Evolutionary conservation across 257 asterid species (phyloP).

Genomic region (Echium plantagineum): DNA sequence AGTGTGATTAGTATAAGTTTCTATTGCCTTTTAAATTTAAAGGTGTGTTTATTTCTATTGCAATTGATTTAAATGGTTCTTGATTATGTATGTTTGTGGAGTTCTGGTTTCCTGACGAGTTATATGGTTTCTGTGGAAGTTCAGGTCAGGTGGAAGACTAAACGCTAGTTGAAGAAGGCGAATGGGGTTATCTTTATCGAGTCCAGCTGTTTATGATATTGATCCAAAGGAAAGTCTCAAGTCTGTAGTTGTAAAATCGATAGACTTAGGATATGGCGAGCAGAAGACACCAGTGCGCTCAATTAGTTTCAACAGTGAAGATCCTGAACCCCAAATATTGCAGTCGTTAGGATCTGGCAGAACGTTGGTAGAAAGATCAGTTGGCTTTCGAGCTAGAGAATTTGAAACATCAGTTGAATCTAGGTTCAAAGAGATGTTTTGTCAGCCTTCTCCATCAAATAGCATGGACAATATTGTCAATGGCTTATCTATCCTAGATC

Average conservation of each 20-base stretch:
- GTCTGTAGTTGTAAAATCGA: slow-evolving; percentile 13
- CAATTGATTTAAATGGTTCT: not conserved
- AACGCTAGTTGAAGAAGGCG: slow-evolving; percentile 13
- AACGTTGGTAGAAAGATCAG: not conserved
- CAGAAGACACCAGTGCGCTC: not conserved
- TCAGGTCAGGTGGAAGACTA: not conserved
- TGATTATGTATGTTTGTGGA: not conserved
- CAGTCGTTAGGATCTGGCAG: slow-evolving; percentile 2
- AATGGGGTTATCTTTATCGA: slow-evolving; percentile 28
- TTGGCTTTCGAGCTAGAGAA: slow-evolving; percentile 16
- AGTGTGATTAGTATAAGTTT: not conserved
- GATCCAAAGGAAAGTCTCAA: slow-evolving; percentile 17
- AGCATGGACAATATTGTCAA: not conserved
- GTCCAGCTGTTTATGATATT: slow-evolving; percentile 7
- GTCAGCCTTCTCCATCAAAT: not conserved
- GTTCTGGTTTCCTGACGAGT: not conserved
- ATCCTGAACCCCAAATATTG: not conserved
- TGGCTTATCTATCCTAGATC: not conserved
- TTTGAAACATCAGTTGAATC: slow-evolving; percentile 1
- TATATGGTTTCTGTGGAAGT: no score
- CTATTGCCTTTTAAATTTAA: not conserved
- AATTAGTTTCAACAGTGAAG: slow-evolving; percentile 3
- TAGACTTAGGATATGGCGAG: slow-evolving; percentile 4
- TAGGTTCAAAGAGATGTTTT: not conserved
- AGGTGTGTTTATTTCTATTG: not conserved